Base-by-base conservation (phyloP, 2,329 filamentous ascomycete species). In the Capronia coronata region DNA sequence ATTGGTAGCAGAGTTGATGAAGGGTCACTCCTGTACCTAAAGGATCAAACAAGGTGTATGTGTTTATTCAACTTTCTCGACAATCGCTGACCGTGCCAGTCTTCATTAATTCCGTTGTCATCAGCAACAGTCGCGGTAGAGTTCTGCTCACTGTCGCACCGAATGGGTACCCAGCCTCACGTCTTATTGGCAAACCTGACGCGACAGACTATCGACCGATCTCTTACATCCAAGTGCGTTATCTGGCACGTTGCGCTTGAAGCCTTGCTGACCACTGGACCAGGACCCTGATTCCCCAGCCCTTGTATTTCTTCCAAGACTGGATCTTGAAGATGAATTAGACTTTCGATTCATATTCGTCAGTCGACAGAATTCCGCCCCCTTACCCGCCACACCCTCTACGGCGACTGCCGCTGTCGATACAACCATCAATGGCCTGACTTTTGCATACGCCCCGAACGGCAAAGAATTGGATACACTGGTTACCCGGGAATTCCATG, bases 401-500 rank as follows among this genome's bases (percentile, higher is more conserved):
- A 77, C 78, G 40, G 70, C 74, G 25, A 51, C 52, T n/a, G 40
- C 51, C 1, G 64, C 74, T 6, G 65, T 74, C 41, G 89, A 96
- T 62, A 93, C 89, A 2, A 76, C 77, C 48, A 86, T 98, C 62
- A 89, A 84, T 52, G 89, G 91, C 44, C 76, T 98, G 54, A 98
- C 93, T 7, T 97, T 90, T 66, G 85, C 94, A 55, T 91, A 91
- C 67, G 91, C 87, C 35, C 87, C 90, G 0, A 94, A 83, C 45
- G 72, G 81, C 25, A 86, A 80, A 68, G 93, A 98, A 62, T 80
- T 98, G 46, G 93, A 97, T 64, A 96, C 93, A 59, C 73, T 98
- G 40, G 84, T 97, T 41, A 97, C 91, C 13, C 78, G 90, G 61
- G 93, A 98, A 67, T 97, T 98, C 62, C 89, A 97, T 61, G 89